Evolutionary conservation across 257 asterid genomes (phyloP).

Genomic region (Nicotiana tomentosiformis): DNA sequence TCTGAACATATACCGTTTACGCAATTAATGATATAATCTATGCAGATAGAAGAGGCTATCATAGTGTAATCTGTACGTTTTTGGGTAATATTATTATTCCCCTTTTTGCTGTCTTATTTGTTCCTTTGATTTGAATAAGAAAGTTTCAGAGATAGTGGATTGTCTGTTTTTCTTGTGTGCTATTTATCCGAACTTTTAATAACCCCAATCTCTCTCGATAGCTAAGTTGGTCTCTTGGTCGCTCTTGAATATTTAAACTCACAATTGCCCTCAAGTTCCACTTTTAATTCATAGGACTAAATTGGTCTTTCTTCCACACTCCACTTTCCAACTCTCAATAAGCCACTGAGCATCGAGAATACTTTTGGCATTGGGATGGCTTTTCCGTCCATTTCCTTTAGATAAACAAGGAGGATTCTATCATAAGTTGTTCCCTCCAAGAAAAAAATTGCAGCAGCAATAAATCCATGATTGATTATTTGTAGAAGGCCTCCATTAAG

Average conservation of each 20-base stretch:
- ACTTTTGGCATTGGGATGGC: neutral
- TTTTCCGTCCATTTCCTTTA: neutral
- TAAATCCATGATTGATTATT: neutral
- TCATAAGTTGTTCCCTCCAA: neutral
- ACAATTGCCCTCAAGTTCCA: slow-evolving; percentile 1
- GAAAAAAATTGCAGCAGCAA: neutral
- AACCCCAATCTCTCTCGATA: neutral
- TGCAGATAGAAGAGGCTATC: slow-evolving; percentile 5
- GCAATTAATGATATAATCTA: neutral
- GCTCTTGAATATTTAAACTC: neutral
- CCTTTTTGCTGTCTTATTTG: neutral
- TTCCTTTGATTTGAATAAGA: neutral
- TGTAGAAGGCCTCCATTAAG: neutral
- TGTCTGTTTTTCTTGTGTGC: neutral
- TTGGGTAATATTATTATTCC: neutral
- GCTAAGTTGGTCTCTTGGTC: neutral
- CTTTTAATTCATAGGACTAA: neutral
- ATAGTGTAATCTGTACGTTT: neutral
- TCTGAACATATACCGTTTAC: neutral
- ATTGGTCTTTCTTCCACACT: neutral
- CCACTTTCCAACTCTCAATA: neutral
- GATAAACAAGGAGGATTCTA: neutral
- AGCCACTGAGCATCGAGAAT: neutral
- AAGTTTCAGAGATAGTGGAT: neutral
- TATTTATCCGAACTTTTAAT: neutral